Evolutionary conservation across 2,329 filamentous ascomycete species (phyloP), one percentile per base, ranked within the genome.

Genomic region (Rhinocladiella similis): DNA sequence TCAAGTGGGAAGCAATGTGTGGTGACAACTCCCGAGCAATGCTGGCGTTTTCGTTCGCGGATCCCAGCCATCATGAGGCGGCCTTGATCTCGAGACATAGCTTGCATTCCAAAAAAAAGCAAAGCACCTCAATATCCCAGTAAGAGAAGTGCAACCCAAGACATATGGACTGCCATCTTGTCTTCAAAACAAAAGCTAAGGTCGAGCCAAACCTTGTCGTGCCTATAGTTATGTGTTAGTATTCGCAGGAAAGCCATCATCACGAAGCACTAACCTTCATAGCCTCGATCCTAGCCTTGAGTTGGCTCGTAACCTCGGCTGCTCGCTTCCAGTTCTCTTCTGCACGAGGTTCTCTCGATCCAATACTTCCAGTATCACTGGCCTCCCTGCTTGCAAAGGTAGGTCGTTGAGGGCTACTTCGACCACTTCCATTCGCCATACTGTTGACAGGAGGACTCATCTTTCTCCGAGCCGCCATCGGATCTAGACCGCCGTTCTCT

Each of bases 241-340:
- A 39, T 29, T n/a, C 36, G 22, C 19, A 19, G 39, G 45, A 18
- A n/a, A 29, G 14, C 3, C 35, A 53, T 41, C 16, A 20, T 9
- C n/a, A 22, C 12, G 33, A 18, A 53, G 36, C 42, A 69, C 77
- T 62, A 67, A 82, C 84, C 82, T 97, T 99, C 94, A 99, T 99
- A 80, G 94, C 89, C 78, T 97, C 94, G 73, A 99, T 99, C 71
- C 94, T 85, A 50, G 93, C 91, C 78, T 97, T 99, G 68, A 99
- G 74, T 72, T 97, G 94, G 73, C 92, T 97, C 53, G 94, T 99
- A 56, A 99, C 94, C 77, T 99, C 94, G 1, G 94, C 94, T 16
- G 94, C 94, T 65, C 94, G 82, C 77, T 92, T 95, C 94, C 94
- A 99, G 71, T 92, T 97, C 76, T 99, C 94, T 16, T 87, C 85